Evolutionary conservation across 352 stramenopile genomes (phyloP).

Genomic region (Phytopythium mirpurense): DNA sequence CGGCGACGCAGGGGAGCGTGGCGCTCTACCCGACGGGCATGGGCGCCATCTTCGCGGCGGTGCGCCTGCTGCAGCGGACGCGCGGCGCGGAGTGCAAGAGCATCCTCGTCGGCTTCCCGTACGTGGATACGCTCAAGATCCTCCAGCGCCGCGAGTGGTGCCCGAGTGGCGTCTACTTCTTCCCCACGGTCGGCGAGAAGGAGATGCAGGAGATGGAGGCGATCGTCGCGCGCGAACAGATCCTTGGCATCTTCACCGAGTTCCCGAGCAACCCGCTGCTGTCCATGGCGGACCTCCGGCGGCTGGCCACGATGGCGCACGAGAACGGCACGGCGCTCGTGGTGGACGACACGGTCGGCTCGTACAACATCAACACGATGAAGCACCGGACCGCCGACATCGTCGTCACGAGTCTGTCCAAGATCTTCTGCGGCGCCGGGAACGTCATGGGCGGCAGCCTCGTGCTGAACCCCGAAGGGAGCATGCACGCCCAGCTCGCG

Average conservation of each 20-base stretch:
- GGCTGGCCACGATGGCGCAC: slow-evolving; percentile 79
- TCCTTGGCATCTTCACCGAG: slow-evolving; percentile 90
- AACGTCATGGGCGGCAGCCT: slow-evolving; percentile 91
- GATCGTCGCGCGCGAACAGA: slow-evolving; percentile 61
- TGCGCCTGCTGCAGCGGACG: slow-evolving; percentile 63
- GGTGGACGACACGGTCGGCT: slow-evolving; percentile 89
- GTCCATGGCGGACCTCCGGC: slow-evolving; percentile 74
- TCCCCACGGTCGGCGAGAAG: slow-evolving; percentile 68
- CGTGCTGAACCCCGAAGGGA: slow-evolving; percentile 76
- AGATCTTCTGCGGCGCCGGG: slow-evolving; percentile 90
- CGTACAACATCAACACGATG: slow-evolving; percentile 91
- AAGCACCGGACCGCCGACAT: slow-evolving; percentile 74
- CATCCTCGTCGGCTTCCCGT: slow-evolving; percentile 92
- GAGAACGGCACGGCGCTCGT: slow-evolving; percentile 83
- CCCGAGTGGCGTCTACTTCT: slow-evolving; percentile 85
- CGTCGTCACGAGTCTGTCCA: slow-evolving; percentile 90
- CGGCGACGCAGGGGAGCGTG: slow-evolving; percentile 26
- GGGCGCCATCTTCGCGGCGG: slow-evolving; percentile 78
- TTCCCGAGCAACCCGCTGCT: slow-evolving; percentile 92
- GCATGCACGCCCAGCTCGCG: slow-evolving; percentile 36
- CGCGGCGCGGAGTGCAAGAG: slow-evolving; percentile 39
- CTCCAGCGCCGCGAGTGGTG: slow-evolving; percentile 85
- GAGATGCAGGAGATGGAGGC: slow-evolving; percentile 55
- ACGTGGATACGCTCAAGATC: slow-evolving; percentile 93
- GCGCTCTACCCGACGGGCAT: slow-evolving; percentile 88